Conservation (phyloP, 495 filamentous ascomycete genomes). For the Articulospora tetracladia region DNA sequence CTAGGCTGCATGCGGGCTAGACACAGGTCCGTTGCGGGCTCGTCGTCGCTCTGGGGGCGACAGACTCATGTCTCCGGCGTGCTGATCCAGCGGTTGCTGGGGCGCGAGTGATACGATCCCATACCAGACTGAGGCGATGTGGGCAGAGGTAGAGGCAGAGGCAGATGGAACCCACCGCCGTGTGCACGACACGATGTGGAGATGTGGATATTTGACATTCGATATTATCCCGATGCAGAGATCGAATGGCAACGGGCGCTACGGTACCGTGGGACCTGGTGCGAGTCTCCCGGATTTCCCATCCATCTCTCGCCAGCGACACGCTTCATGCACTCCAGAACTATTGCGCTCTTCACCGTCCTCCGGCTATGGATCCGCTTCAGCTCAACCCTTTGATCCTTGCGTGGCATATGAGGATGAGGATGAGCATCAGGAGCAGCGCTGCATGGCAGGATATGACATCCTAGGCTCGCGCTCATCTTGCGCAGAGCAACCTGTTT, state of each 20-base stretch:
- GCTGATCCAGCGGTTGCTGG: too few species aligned
- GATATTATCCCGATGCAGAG: not conserved
- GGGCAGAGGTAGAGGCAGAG: too few species aligned
- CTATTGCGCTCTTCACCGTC: not conserved
- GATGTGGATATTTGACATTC: too few species aligned
- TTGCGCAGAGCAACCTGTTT: too few species aligned
- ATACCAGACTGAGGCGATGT: too few species aligned
- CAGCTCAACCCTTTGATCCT: not conserved
- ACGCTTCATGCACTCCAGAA: not conserved
- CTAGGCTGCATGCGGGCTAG: not conserved
- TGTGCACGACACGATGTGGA: too few species aligned
- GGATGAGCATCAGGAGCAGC: not conserved
- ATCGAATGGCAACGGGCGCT: not conserved
- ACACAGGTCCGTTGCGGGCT: too few species aligned
- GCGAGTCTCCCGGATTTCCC: not conserved
- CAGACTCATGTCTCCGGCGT: not conserved
- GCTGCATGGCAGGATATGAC: too few species aligned
- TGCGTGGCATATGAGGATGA: not conserved
- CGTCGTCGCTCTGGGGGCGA: too few species aligned
- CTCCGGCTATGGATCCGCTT: not conserved
- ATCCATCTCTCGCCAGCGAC: not conserved
- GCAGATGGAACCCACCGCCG: too few species aligned
- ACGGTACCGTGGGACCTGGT: not conserved
- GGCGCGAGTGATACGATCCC: too few species aligned
- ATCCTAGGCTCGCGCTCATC: too few species aligned